phyloP scores from a whole-genome alignment of 495 filamentous ascomycete species.

The Tuber microsphaerosporum region DNA sequence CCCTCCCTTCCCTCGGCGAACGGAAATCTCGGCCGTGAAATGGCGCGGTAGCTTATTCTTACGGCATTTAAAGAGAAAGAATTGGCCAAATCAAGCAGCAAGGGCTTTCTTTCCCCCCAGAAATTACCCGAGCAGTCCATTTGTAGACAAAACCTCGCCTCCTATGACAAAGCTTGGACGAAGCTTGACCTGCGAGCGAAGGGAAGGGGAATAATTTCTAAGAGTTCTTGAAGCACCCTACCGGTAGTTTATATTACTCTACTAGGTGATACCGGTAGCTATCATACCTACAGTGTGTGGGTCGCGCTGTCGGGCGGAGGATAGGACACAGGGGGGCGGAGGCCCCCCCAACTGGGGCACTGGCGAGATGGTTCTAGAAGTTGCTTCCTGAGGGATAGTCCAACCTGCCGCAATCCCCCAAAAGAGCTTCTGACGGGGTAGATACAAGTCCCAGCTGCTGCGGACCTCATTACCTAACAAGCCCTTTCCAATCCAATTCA shows the following conservation, averaged over 20 bases:
- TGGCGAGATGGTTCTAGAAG: neutral
- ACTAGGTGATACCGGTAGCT: neutral
- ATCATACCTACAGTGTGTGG: neutral
- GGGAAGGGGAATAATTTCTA: neutral
- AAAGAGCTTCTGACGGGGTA: neutral
- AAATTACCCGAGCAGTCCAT: neutral
- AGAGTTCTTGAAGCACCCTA: neutral
- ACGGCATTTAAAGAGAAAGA: neutral
- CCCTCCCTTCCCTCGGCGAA: neutral
- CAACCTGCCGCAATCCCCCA: neutral
- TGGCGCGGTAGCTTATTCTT: neutral
- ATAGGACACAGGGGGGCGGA: neutral
- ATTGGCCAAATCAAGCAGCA: neutral
- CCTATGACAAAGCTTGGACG: neutral
- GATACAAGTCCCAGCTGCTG: neutral
- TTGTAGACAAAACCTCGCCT: neutral
- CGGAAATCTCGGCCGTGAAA: neutral
- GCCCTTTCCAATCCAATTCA: neutral
- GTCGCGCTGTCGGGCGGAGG: neutral
- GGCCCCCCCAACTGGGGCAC: neutral
- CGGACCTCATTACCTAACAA: neutral
- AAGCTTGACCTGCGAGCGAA: neutral
- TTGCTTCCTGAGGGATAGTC: neutral
- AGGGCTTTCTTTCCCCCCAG: neutral
- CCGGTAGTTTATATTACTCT: neutral